Evolutionary conservation across 345 rosid species (phyloP), one percentile per base, ranked within the genome.

Genomic region (Tarenaya hassleriana): DNA sequence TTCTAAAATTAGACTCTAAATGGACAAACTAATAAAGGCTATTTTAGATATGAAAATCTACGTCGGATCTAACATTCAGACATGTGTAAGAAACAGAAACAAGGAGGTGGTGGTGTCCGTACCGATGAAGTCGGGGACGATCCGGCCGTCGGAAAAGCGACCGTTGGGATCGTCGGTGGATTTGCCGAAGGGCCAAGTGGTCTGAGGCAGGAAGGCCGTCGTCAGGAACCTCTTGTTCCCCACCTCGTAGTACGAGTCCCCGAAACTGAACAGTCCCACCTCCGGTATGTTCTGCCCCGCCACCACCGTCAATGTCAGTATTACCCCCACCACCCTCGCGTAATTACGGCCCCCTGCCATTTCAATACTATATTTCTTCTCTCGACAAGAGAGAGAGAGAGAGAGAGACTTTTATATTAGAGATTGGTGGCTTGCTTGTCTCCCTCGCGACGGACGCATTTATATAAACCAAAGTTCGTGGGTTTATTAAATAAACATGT

Each of bases 111-210:
- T 40, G 10, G 12, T 21, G 8, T 2, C 17, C 24, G 9, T 52
- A 58, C 73, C 73, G 9, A 69, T 42, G 20, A 63, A 58, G 49
- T 69, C 73, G 7, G 73, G 73, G 21, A 63, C 58, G 11, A 69
- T 54, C 11, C 17, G 52, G 20, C 73, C 69, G 37, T 63, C 73
- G 10, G 65, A 63, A 1, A 35, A 54, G 16, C 61, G 39, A 16
- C 73, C 66, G 10, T 41, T 64, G 7, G 73, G 63, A 13, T 51
- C 31, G 41, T 62, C 63, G 20, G 61, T 37, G 8, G 72, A 55
- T 52, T 55, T 61, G 13, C 72, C 67, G 29, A 49, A 68, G 5
- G 72, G 72, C 63, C 62, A 68, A 13, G 11, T 41, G 42, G 7
- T 46, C 38, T 60, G 65, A 19, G 64, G 39, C 43, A 50, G 3